A percentile compares a stretch with the other conserved stretches of the same genome.
Conservation (phyloP, 345 rosid genomes). For the Camelina neglecta region DNA sequence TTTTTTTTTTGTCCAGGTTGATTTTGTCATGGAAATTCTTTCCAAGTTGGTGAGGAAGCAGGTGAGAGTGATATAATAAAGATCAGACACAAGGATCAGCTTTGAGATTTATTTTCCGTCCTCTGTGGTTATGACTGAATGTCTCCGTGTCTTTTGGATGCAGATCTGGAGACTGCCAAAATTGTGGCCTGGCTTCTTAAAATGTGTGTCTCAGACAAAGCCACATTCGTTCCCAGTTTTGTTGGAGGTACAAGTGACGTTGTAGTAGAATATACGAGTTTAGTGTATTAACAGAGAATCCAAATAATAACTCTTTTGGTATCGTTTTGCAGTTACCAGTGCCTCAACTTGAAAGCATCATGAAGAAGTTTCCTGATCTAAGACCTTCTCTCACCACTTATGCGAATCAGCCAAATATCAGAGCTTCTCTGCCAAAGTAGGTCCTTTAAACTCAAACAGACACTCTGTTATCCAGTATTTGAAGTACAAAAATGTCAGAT, state of each 20-base stretch:
- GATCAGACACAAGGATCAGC: conserved; percentile 25
- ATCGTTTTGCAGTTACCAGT: conserved; percentile 75
- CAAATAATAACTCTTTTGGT: conserved; percentile 34
- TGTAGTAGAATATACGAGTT: neutral
- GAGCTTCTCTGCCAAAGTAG: conserved; percentile 79
- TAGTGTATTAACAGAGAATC: neutral
- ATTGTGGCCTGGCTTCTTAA: conserved; percentile 96
- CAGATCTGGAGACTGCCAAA: conserved; percentile 99
- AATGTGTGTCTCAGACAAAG: conserved; percentile 89
- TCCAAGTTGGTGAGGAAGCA: conserved; percentile 90
- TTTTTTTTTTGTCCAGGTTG: conserved; percentile 60
- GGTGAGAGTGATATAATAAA: conserved; percentile 61
- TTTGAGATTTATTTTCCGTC: neutral
- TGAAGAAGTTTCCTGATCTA: conserved; percentile 77
- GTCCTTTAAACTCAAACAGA: conserved; percentile 19
- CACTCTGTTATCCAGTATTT: neutral
- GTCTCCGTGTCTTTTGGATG: conserved; percentile 21
- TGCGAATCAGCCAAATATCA: conserved; percentile 67
- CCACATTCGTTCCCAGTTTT: conserved; percentile 91
- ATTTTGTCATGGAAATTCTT: conserved; percentile 94
- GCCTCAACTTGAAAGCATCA: conserved; percentile 75
- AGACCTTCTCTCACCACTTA: conserved; percentile 72
- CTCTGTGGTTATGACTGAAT: conserved; percentile 17
- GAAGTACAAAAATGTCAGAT: neutral
- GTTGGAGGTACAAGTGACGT: conserved; percentile 62